phyloP scores from a whole-genome alignment of 345 rosid species.

The Cardamine occulta region DNA sequence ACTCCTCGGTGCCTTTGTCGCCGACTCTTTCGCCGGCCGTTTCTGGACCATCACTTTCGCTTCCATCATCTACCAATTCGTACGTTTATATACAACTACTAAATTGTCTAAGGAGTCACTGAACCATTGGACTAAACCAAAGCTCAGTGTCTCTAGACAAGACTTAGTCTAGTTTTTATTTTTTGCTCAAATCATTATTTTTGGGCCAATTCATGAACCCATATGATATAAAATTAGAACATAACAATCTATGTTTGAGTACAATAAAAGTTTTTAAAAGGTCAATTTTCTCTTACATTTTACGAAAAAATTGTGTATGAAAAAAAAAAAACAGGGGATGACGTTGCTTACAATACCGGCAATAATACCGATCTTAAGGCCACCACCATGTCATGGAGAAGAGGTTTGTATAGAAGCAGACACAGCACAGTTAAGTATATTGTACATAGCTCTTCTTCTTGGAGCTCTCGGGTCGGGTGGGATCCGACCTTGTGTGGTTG shows the following conservation, averaged over 20 bases:
- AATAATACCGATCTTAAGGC: conserved; percentile 65
- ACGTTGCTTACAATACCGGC: conserved; percentile 73
- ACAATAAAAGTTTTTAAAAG: too few species aligned
- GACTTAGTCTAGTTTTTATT: not conserved
- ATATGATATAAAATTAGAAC: too few species aligned
- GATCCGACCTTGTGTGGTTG: conserved; percentile 86
- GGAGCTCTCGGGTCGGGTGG: conserved; percentile 85
- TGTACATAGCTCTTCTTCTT: conserved; percentile 70
- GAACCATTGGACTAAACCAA: not conserved
- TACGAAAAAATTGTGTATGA: not conserved
- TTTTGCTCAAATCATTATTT: not conserved
- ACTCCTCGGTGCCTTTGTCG: conserved; percentile 80
- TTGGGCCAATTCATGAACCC: not conserved
- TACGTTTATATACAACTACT: not conserved
- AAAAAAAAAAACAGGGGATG: conserved; percentile 67
- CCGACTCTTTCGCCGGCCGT: conserved; percentile 84
- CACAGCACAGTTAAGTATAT: conserved; percentile 58
- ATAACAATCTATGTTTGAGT: too few species aligned
- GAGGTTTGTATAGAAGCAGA: conserved; percentile 68
- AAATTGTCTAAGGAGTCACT: not conserved
- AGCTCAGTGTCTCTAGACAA: not conserved
- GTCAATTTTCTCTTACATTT: too few species aligned
- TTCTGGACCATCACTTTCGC: conserved; percentile 80
- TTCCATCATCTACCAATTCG: conserved; percentile 77
- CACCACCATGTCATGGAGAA: conserved; percentile 68